Conservation (phyloP, 1,139 yeast species). For the Lodderomyces beijingensis region DNA sequence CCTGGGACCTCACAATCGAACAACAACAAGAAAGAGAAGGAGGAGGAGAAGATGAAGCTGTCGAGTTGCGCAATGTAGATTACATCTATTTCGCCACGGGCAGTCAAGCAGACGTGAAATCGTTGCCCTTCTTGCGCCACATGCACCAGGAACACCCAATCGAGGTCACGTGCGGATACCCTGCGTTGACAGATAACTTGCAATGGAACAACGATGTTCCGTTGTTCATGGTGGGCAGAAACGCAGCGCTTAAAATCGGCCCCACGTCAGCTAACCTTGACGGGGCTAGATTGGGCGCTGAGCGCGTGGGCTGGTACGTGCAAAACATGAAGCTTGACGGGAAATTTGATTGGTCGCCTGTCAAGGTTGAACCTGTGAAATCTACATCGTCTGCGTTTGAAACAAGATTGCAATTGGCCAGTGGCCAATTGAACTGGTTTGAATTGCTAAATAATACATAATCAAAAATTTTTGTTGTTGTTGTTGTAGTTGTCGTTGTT, state of each 20-base stretch:
- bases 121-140: conserved; percentile 26
- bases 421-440: conserved; percentile 33
- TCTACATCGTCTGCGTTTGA: conserved; percentile 16
- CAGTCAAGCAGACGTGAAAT: conserved; percentile 26
- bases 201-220: conserved; percentile 35
- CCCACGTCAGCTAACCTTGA: conserved; percentile 49
- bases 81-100: conserved; percentile 47
- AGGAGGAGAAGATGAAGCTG: conserved; percentile 3
- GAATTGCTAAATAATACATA: conserved; percentile 24
- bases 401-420: conserved; percentile 24
- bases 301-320: conserved; percentile 39
- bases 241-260: conserved; percentile 42
- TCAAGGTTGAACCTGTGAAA: conserved; percentile 5
- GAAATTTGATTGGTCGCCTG: conserved; percentile 20
- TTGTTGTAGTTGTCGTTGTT: conserved; percentile 1
- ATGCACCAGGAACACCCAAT: no score
- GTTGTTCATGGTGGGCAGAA: conserved; percentile 40
- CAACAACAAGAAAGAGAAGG: conserved; percentile 2
- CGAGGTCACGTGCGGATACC: no score
- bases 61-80: conserved; percentile 18
- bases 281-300: conserved; percentile 47
- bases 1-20: conserved; percentile 18
- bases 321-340: conserved; percentile 26
- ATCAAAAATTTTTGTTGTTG: background rate
- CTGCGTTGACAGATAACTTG: no score